Base-by-base conservation (phyloP, 495 filamentous ascomycete species). In the Beverwykella pulmonaria region DNA sequence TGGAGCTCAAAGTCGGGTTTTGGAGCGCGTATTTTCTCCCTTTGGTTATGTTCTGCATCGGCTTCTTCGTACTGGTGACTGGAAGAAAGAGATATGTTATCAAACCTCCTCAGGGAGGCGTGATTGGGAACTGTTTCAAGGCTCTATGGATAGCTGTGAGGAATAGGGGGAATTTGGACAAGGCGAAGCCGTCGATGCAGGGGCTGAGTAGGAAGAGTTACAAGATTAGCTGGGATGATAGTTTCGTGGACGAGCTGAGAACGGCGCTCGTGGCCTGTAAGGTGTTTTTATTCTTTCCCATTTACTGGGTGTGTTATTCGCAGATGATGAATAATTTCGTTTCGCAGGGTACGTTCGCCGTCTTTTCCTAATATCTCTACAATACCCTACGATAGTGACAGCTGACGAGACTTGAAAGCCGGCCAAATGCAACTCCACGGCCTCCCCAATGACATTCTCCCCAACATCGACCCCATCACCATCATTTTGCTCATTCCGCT, bases 1-100 rank as follows among this genome's bases (percentile, higher is more conserved):
- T 88, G 76, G 89, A 92, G 75, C 73, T 81, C 63, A 81, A 86
- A 69, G 80, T 87, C 30, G 88, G 86, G 50, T 92, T 88, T 81
- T 93, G 87, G 88, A 82, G 82, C 12, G 87, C 86, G 22, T 92
- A 88, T 77, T 77, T 92, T 52, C 83, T 94, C 34, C 88, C 89
- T 32, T 80, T 84, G 27, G 76, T 82, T 69, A 82, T 85, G 77
- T 88, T 88, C 72, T 71, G 79, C 47, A 74, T 83, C 30, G 84
- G 84, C 57, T 70, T 63, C 36, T 61, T 48, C 15, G 57, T 74
- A 7, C 50, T 71, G 6, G 25, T 74, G 14, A 52, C 81, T 26
- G 82, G 85, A 44, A 80, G 81, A 66, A 85, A 84, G 72, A 75
- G 67, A 72, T 88, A 88, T 74, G 77, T 87, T 48, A 78, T 83